These are phyloP conservation scores for Hymenotorrendiella dingleyae DNA, from an alignment of 2,329 filamentous ascomycete genomes.

Conservation along the genomic window DNA sequence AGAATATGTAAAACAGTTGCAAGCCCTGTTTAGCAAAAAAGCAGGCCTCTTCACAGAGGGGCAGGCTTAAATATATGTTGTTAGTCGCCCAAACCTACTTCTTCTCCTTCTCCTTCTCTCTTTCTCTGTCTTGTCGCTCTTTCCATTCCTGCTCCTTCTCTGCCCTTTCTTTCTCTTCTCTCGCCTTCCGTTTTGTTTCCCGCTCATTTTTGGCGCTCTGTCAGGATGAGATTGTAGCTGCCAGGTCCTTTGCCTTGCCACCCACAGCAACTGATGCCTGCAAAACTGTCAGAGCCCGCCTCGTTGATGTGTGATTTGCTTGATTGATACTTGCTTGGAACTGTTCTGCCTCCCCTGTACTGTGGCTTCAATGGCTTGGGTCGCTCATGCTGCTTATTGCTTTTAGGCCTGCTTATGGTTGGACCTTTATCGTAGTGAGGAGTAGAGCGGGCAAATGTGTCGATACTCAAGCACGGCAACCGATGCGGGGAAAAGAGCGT, in stretches of 20 bases:
- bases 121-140: constrained; percentile 14
- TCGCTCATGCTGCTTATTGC: no score
- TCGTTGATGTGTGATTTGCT: no score
- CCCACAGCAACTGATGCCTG: constrained; percentile 16
- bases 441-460: no score
- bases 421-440: no score
- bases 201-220: constrained; percentile 16
- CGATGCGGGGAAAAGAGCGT: no score
- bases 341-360: constrained; percentile 14
- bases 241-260: constrained; percentile 16
- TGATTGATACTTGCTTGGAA: no score
- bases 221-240: constrained; percentile 15
- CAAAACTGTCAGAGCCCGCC: constrained; percentile 13
- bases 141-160: constrained; percentile 14
- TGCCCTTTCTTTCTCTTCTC: constrained; percentile 14
- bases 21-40: constrained; percentile 11
- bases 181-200: constrained; percentile 12
- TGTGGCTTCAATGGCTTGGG: constrained; percentile 14
- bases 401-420: no score
- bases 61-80: constrained; percentile 10
- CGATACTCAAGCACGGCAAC: no score
- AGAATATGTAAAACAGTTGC: constrained; percentile 13
- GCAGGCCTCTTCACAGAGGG: constrained; percentile 10
- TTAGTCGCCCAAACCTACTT: constrained; percentile 8
- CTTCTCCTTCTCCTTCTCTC: constrained; percentile 13